Base-by-base conservation (phyloP, 768 basidiomycete genomes). In the Naganishia onofrii region DNA sequence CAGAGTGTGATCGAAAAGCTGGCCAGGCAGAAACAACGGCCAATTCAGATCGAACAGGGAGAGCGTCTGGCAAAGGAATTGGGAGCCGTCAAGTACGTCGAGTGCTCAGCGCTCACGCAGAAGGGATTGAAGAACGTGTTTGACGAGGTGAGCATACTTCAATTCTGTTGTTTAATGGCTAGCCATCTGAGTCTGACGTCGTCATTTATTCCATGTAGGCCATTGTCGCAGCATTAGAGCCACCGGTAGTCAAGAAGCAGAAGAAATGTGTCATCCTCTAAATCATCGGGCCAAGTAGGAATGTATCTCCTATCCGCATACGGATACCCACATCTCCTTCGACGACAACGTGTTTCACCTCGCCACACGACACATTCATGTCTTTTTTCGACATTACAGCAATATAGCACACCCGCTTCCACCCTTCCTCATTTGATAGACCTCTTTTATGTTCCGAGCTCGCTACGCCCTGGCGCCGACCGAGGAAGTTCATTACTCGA, bases 111-210 rank as follows among this genome's bases (percentile, higher is more conserved):
- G 65, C 83, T 99, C 85, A 99, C 95, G 75, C 96, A 99, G 86
- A 93, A 93, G 86, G 96, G 96, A 32, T 83, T 99, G 82, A 99
- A 99, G 90, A 98, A 98, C 82, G 96, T 99, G 72, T 99, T 99
- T 81, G 96, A 99, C 81, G 96, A 99, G 90, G 93, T 92, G 81
- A 80, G 89, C n/a, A n/a, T n/a, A n/a, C n/a, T n/a, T n/a, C n/a
- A n/a, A n/a, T n/a, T n/a, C n/a, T n/a, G n/a, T n/a, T n/a, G n/a
- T n/a, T n/a, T n/a, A n/a, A n/a, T n/a, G n/a, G n/a, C n/a, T n/a
- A n/a, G n/a, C n/a, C n/a, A n/a, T n/a, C n/a, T n/a, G n/a, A n/a
- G n/a, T n/a, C 51, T 44, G 67, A 46, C 13, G 70, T 66, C 7
- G 48, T 28, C 21, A n/a, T 31, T 42, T 28, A 5, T 29, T 70